Evolutionary conservation across 164 flowering plant genomes (phyloP), one percentile per base, ranked within the genome.

Genomic region (Nymphaea colorata): DNA sequence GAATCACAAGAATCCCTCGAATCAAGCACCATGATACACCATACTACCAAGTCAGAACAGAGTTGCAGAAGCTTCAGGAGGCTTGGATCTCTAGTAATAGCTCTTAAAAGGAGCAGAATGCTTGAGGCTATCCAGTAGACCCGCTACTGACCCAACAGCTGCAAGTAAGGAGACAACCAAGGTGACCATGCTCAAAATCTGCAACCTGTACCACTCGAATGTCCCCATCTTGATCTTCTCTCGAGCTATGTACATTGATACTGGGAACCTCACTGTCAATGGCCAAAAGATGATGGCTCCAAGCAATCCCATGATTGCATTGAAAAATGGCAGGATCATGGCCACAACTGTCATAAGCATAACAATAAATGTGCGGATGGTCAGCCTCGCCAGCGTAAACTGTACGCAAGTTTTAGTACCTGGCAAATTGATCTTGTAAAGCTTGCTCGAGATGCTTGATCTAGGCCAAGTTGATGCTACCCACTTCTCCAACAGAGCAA

Each of bases 291-390:
- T 72, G 2, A 73, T 42, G 3, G 82, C 59, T 5, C 84, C 84
- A 0, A 82, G 68, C 25, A 82, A 65, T 2, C 82, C 81, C 60
- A 77, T 18, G 44, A 82, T 64, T 2, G 78, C 80, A 70, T 82
- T 82, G 77, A 82, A 82, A 78, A 82, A 82, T 25, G 82, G 85
- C 60, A 82, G 62, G 69, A 79, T 67, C 81, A 79, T 79, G 3
- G 85, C 78, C 8, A 79, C 72, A 43, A 62, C 5, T 3, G 78
- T 76, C 4, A 82, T 76, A 60, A 76, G 60, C 43, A 75, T 59
- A 16, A 79, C 76, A 61, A 74, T 72, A 2, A 69, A 4, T 42
- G 81, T 60, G 12, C 82, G 73, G 0, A 73, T 45, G 53, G 79
- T 41, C 42, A 79, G 78, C 76, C 62, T 76, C 61, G 65, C 45